Base-by-base conservation (phyloP, 2,329 filamentous ascomycete genomes). In the Penicillium paneum region DNA sequence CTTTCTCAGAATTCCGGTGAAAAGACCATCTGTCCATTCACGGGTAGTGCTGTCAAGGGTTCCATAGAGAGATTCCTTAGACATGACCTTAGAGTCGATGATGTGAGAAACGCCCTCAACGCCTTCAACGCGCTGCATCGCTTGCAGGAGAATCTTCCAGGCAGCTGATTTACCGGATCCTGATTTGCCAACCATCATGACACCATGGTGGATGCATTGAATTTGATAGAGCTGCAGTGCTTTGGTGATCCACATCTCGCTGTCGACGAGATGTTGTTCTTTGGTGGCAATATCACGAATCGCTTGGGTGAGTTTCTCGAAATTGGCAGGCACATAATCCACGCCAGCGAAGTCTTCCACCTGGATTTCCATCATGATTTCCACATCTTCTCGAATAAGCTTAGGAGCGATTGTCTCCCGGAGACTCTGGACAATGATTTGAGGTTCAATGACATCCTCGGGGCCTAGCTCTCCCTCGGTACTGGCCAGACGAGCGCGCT, bases 81-180 rank as follows among this genome's bases (percentile, higher is more conserved):
- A 96, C 94, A 99, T 99, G 73, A 99, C 95, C 78, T 99, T 99
- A 38, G 93, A 95, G 73, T 99, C 94, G 64, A 99, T 99, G 53
- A 99, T 90, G 69, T 99, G 94, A 62, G 86, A 96, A 42, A 99
- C 90, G 31, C 95, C 94, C 73, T 99, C 95, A 7, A 95, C 82
- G 24, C 88, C 87, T 71, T 99, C 94, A 13, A 96, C 90, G 66
- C 89, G 86, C 67, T 97, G 93, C 55, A 99, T 77, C 15, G 95
- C 94, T 67, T 95, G 89, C 19, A 99, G 82, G 48, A 99, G 81
- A 39, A 96, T 85, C 67, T 90, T 91, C 94, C 95, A 99, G 5
- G 94, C 90, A 1, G 89, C 86, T 38, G 94, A 97, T 77, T 99
- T 99, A 70, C 95, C 95, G 42, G 93, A 89, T n/a, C 95, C 94